A percentile compares a stretch with the other conserved stretches of the same genome.
phyloP scores from a whole-genome alignment of 768 basidiomycete genomes.

The Leucocoprinus leucothites region DNA sequence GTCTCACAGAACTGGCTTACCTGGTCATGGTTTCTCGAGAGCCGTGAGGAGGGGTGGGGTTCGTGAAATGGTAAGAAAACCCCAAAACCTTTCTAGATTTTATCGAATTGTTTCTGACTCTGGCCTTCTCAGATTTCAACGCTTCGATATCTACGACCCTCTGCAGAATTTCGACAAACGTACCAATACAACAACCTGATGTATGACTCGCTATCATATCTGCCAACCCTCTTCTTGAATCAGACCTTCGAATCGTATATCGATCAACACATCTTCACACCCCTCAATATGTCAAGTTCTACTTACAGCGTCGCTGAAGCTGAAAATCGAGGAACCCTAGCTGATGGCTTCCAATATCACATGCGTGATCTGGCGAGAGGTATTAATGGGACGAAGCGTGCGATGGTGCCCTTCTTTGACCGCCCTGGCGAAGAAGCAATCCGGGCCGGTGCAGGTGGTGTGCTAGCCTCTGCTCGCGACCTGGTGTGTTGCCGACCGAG shows the following conservation, averaged over 20 bases:
- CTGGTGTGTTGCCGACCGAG: slow-evolving; percentile 30
- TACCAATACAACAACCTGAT: slow-evolving; percentile 47
- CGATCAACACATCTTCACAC: slow-evolving; percentile 32
- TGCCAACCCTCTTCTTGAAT: slow-evolving; percentile 35
- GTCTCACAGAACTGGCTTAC: slow-evolving; percentile 42
- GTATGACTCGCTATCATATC: slow-evolving; percentile 39
- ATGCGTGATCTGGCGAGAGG: slow-evolving; percentile 28
- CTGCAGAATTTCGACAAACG: slow-evolving; percentile 37
- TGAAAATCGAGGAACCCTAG: slow-evolving; percentile 27
- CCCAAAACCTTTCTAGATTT: background rate
- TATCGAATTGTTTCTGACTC: background rate
- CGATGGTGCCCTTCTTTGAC: slow-evolving; percentile 37
- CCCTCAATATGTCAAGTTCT: slow-evolving; percentile 35
- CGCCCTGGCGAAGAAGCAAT: slow-evolving; percentile 35
- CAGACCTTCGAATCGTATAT: slow-evolving; percentile 39
- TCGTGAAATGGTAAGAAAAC: slow-evolving; percentile 32
- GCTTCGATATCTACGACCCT: slow-evolving; percentile 34
- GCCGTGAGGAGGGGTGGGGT: slow-evolving; percentile 26
- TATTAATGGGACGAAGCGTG: slow-evolving; percentile 28
- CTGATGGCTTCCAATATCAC: slow-evolving; percentile 34
- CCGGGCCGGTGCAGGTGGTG: slow-evolving; percentile 41
- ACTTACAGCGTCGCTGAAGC: slow-evolving; percentile 38
- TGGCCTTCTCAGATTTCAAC: slow-evolving; percentile 28
- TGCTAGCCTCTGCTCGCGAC: slow-evolving; percentile 37
- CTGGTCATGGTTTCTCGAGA: slow-evolving; percentile 40